Base-by-base conservation (phyloP, 768 basidiomycete species). In the Udeniomyces megalosporus region DNA sequence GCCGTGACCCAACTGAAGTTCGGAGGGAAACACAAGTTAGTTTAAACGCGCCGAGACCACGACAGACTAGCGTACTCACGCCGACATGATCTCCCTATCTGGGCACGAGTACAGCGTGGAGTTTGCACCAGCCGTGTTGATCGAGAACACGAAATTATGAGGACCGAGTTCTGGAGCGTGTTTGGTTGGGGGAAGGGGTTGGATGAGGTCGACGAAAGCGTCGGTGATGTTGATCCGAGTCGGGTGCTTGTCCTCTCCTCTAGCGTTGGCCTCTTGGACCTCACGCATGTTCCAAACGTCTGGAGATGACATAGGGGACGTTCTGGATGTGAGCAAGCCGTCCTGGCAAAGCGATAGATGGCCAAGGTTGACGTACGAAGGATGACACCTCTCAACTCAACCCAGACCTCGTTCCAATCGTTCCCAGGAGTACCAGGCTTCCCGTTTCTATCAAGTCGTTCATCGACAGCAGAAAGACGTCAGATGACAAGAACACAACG, bases 41-140 rank as follows among this genome's bases (percentile, higher is more conserved):
- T 29, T 26, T 46, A 28, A 26, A 22, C 1, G 26, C 22, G 24
- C 22, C 12, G 22, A 42, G 31, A 28, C 8, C 47, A 4, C 2
- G 10, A 1, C 47, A 42, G 34, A 53, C 1, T 22, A 24, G 15
- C 14, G 26, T 0, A 56, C 60, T 42, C 48, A 49, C 34, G 84
- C 82, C 34, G 85, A 78, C 58, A 92, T 78, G 17, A 83, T 80
- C 48, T 77, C 71, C 31, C 82, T 80, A 24, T 79, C 79, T 20
- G 85, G 84, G 70, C 89, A 92, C 10, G 89, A 86, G 75, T 96
- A 93, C 3, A 93, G 74, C 34, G 91, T 76, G 49, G 91, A 78
- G 71, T 97, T 96, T 32, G 84, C 84, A 24, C 93, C 93, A 0
- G 92, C 93, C 5, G 88, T 93, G 71, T 92, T 99, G 67, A 99